Evolutionary conservation across 2,329 filamentous ascomycete genomes (phyloP).

Genomic region (Fusarium pininemorale): DNA sequence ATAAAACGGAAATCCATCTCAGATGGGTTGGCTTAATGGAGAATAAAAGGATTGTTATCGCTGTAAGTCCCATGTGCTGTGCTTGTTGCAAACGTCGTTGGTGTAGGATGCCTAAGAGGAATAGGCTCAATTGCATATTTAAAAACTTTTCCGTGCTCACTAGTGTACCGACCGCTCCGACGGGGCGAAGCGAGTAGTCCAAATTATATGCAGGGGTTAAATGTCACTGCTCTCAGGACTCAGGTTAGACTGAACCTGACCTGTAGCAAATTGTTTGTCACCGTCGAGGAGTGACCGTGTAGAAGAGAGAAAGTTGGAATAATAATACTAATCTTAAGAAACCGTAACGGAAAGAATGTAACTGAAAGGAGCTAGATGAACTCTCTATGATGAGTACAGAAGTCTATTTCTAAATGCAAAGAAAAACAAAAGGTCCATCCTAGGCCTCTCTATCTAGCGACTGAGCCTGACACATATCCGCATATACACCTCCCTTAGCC

Average conservation of each 20-base stretch:
- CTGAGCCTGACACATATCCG: slow-evolving; percentile 31
- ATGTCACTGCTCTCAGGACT: not conserved
- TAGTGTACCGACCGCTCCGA: not conserved
- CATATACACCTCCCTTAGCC: slow-evolving; percentile 38
- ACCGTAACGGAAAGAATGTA: accelerated
- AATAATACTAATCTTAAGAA: accelerated
- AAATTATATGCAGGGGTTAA: not conserved
- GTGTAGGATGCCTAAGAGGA: not conserved
- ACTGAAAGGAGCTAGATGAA: not conserved
- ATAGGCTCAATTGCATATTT: slow-evolving; percentile 7
- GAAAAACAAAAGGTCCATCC: not conserved
- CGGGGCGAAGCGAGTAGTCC: not conserved
- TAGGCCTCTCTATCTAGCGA: slow-evolving; percentile 10
- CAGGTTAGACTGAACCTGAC: not conserved
- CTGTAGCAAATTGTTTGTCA: not conserved
- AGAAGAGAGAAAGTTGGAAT: accelerated
- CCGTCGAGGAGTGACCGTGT: accelerated
- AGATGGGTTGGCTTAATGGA: not conserved
- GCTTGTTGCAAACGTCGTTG: not conserved
- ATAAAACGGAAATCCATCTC: not conserved
- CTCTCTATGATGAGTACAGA: too few relatives aligned
- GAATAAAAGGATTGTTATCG: not conserved
- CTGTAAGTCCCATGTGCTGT: too few relatives aligned
- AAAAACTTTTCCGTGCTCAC: not conserved
- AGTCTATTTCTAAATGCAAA: not conserved